Base-by-base conservation (phyloP, 352 stramenopile species). In the Phytopythium cucurbitacearum region DNA sequence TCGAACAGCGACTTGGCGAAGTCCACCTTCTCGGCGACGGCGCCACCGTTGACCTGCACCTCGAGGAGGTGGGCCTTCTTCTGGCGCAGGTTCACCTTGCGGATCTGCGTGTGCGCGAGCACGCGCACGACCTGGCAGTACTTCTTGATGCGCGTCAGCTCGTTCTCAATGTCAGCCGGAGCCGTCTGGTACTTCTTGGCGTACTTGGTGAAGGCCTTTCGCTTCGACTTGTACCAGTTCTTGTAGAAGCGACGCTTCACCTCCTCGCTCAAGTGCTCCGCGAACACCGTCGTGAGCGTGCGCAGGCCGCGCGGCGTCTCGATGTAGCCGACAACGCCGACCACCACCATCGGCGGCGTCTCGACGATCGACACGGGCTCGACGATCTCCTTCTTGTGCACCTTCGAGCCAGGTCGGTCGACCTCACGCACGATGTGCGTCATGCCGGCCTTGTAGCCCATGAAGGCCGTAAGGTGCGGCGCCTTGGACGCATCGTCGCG, bases 201-300 rank as follows among this genome's bases (percentile, higher is more conserved):
- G 82, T 99, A 99, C 86, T 99, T 99, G 80, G 97, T 99, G 89
- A 99, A 99, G 54, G 98, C 98, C 97, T 99, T 99, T 59, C 98
- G 97, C 97, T 99, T 99, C 71, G 82, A 95, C 68, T 96, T 96
- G 87, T 99, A 99, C 97, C 97, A 99, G 94, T 99, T 99, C 96
- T 99, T 99, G 97, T 99, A 99, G 80, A 99, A 98, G 70, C 97
- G 94, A 87, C 97, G 95, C 93, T 98, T 98, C 63, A 99, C 66
- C 71, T 99, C 97, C 66, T 99, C 97, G 73, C 76, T 97, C 71
- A 99, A 88, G 84, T 99, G 97, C 89, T 99, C 91, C 13, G 98
- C 97, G 78, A 98, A 99, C 56, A 99, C 98, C 49, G 98, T 99
- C 41, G 96, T 99, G 54, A 99, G 85, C 48, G 97, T 99, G 60